Base-by-base conservation (phyloP, 352 stramenopile genomes). In the Peronospora destructor region DNA sequence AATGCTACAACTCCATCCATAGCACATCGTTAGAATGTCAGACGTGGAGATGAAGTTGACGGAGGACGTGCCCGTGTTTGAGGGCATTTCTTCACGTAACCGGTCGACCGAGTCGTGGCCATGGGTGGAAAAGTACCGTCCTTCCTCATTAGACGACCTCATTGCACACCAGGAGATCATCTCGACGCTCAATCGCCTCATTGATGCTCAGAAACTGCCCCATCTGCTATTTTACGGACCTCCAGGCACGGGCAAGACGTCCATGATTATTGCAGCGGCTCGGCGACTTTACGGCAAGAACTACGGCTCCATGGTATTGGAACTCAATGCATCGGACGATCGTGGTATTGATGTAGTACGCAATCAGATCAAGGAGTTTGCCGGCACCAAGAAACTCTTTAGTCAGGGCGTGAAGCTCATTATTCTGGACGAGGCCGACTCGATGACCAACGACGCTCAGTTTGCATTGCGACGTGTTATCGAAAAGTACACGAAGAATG, bases 71-170 rank as follows among this genome's bases (percentile, higher is more conserved):
- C 71, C 71, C 9, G 61, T 52, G 55, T 93, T 93, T 45, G 78
- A 87, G 47, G 82, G 82, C 56, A 91, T 93, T 44, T 93, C 82
- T 19, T 87, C 76, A 9, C 69, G 70, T 49, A 89, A 90, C 51
- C 74, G 82, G 28, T 72, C 77, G 35, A 92, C 82, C 6, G 82
- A 91, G 55, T 88, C 80, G 40, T 91, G 94, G 73, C 91, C 95
- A 16, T 99, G 95, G 96, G 95, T 99, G 10, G 96, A 99, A 71
- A 99, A 98, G 71, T 99, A 99, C 74, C 87, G 96, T 2, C 96
- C 96, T 16, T 85, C 77, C 16, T 95, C 68, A 44, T 68, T 99
- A 9, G 71, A 96, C 58, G 95, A 98, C 59, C 68, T 99, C 9
- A 96, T 98, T 38, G 94, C 95, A 4, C 96, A 99, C 58, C 80